Percentiles rank a stretch among this genome's conserved stretches.
phyloP scores from a whole-genome alignment of 1,139 yeast species.

The Pichia sp. region DNA sequence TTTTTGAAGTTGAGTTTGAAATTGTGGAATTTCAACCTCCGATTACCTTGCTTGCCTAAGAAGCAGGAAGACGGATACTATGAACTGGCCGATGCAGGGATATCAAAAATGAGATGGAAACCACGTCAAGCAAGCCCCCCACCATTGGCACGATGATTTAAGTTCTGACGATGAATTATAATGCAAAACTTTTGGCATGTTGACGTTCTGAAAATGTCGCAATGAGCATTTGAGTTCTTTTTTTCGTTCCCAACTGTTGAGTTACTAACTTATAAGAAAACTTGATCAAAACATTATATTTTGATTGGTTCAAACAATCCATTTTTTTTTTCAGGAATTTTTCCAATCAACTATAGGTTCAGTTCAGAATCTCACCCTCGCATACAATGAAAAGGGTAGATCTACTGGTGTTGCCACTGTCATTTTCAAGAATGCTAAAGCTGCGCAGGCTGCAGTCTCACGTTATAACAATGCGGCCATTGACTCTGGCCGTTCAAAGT shows the following conservation, averaged over 20 bases:
- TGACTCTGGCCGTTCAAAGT: constrained; percentile 75
- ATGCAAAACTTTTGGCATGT: not conserved
- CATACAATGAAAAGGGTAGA: constrained; percentile 83
- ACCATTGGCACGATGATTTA: not conserved
- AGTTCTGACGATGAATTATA: not conserved
- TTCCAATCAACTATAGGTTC: constrained; percentile 87
- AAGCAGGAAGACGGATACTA: not conserved
- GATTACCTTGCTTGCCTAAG: not conserved
- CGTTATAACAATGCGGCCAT: constrained; percentile 91
- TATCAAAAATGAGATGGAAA: no score
- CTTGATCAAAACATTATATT: not conserved
- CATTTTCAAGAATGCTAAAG: constrained; percentile 61
- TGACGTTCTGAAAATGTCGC: not conserved
- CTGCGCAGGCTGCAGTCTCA: constrained; percentile 74
- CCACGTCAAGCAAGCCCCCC: not conserved
- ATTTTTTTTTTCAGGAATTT: constrained; percentile 59
- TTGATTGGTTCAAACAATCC: not conserved
- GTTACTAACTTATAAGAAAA: constrained; percentile 12
- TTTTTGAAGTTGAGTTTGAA: not conserved
- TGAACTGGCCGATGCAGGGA: not conserved
- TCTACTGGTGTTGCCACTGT: constrained; percentile 91
- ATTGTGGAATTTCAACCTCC: not conserved
- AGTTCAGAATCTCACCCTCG: constrained; percentile 63
- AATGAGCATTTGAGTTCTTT: not conserved
- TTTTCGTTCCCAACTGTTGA: not conserved